Evolutionary conservation across 176 grass and related monocot genomes (phyloP).

Genomic region (Oryza brachyantha): DNA sequence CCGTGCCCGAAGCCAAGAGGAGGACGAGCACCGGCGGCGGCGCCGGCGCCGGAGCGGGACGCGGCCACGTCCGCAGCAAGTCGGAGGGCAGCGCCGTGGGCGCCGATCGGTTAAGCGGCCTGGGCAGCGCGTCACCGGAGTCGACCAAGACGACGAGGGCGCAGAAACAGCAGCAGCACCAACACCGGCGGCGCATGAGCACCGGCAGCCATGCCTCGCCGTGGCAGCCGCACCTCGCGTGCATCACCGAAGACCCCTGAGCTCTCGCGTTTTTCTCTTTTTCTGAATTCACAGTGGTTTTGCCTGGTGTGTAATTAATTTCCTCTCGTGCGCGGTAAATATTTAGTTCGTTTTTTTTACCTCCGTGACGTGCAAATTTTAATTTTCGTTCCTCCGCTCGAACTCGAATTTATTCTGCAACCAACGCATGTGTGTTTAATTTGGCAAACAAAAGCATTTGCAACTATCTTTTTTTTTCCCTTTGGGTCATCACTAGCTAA

Average conservation of each 20-base stretch:
- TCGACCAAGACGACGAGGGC: not conserved
- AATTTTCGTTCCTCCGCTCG: no score
- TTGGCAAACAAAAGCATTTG: not conserved
- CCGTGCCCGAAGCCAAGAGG: constrained; percentile 53
- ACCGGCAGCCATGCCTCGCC: constrained; percentile 47
- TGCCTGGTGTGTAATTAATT: not conserved
- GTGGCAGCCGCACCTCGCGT: constrained; percentile 75
- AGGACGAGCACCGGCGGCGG: not conserved
- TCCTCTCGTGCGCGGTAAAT: not conserved
- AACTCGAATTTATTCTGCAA: not conserved
- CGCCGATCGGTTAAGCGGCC: not conserved
- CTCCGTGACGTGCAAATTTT: not conserved
- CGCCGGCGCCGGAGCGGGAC: not conserved
- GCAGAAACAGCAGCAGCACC: constrained; percentile 15
- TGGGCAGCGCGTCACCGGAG: not conserved
- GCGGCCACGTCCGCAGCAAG: constrained; percentile 35
- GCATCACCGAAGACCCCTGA: constrained; percentile 75
- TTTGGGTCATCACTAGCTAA: not conserved
- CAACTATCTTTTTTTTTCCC: not conserved
- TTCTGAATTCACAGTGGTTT: not conserved
- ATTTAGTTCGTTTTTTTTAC: not conserved
- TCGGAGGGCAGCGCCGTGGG: constrained; percentile 36
- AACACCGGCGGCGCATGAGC: constrained; percentile 58
- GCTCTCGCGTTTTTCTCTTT: no score
- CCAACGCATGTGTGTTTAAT: not conserved